Evolutionary conservation across 805 yeast species (phyloP).

Genomic region (Candida endomychidarum): DNA sequence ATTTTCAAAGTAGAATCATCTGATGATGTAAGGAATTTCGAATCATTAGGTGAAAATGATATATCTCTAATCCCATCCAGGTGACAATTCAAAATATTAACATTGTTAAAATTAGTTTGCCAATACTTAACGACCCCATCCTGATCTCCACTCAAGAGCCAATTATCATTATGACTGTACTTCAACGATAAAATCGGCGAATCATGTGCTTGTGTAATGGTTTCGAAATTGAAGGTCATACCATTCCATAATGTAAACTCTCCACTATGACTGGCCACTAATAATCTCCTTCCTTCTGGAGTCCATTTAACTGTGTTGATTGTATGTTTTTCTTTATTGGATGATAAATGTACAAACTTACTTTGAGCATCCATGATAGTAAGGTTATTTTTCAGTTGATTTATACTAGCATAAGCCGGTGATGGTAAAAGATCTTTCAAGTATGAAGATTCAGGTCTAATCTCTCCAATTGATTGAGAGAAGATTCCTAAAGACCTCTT

Average conservation of each 20-base stretch:
- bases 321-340: conserved; percentile 89
- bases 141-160: conserved; percentile 93
- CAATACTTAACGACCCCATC: conserved; percentile 90
- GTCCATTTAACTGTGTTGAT: conserved; percentile 93
- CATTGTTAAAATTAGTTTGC: conserved; percentile 98
- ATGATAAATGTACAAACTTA: conserved; percentile 85
- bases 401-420: conserved; percentile 47
- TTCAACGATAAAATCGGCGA: conserved; percentile 75
- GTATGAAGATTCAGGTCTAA: conserved; percentile 70
- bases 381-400: conserved; percentile 32
- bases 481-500: conserved; percentile 45
- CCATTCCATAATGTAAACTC: conserved; percentile 98
- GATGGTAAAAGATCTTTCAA: conserved; percentile 67
- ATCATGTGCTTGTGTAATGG: conserved; percentile 98
- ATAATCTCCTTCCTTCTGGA: conserved; percentile 88
- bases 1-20: conserved; percentile 90
- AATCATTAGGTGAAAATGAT: conserved; percentile 85
- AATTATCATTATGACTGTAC: conserved; percentile 88
- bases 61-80: conserved; percentile 82
- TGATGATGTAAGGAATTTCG: conserved; percentile 89
- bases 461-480: conserved; percentile 46
- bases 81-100: conserved; percentile 73
- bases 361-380: conserved; percentile 66
- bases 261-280: conserved; percentile 90
- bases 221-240: conserved; percentile 89